Evolutionary conservation across 495 filamentous ascomycete genomes (phyloP).

Genomic region (Aspergillus wentii): DNA sequence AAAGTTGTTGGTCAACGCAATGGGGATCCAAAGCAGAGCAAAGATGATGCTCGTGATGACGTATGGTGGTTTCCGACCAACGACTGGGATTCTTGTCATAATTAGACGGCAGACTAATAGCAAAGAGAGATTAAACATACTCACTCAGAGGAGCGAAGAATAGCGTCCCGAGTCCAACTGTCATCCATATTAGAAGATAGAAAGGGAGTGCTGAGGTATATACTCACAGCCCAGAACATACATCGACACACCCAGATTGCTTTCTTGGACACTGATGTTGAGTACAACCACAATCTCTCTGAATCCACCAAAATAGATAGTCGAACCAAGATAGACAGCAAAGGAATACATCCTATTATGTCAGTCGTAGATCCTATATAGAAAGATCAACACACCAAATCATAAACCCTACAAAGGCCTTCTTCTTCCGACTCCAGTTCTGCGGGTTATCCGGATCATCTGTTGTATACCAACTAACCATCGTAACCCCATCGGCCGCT

Average conservation of each 20-base stretch:
- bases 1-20: constrained; percentile 33
- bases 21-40: constrained; percentile 33
- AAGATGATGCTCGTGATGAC: constrained; percentile 39
- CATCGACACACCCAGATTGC: constrained; percentile 38
- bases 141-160: constrained; percentile 41
- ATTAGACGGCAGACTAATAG: too few relatives aligned
- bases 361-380: too few relatives aligned
- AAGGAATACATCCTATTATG: constrained; percentile 15
- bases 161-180: constrained; percentile 39
- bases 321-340: constrained; percentile 14
- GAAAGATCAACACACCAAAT: too few relatives aligned
- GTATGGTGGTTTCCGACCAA: constrained; percentile 43
- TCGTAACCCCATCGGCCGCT: constrained; percentile 5
- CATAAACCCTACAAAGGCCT: constrained; percentile 13
- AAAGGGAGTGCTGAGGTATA: too few relatives aligned
- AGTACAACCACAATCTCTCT: constrained; percentile 23
- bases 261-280: constrained; percentile 21
- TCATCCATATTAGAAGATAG: too few relatives aligned
- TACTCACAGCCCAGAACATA: constrained; percentile 48
- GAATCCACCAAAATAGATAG: constrained; percentile 6
- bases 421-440: constrained; percentile 32
- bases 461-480: constrained; percentile 33
- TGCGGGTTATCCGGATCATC: constrained; percentile 36
- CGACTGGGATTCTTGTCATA: constrained; percentile 34
- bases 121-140: too few relatives aligned